Evolutionary conservation across 805 yeast species (phyloP), one percentile per base, ranked within the genome.

Genomic region (Saturnispora sanitii): DNA sequence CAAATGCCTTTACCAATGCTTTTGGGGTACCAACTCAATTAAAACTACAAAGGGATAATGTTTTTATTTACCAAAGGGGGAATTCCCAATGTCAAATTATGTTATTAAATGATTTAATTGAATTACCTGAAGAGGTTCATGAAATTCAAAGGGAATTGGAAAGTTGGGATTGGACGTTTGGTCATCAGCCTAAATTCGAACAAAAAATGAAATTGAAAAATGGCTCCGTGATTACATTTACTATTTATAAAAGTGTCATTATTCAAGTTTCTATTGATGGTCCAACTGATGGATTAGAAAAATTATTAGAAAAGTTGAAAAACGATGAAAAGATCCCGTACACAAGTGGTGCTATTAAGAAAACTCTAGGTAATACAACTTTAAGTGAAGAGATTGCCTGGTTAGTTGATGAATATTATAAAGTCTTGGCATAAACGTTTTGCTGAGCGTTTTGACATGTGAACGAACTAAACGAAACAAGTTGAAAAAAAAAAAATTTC

Each of bases 81-180:
- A 42, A 43, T 25, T 19, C 40, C 7, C 42, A 44, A 33, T 50
- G 52, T n/a, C 48, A 48, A 32, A 46, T 58, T 1, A 29, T 57
- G 22, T 49, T 49, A 18, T 18, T 62, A 3, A 58, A 57, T 18
- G 48, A 50, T 33, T 33, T 49, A 5, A 28, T 40, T 3, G 49
- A 52, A 4, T 40, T 62, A 9, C 66, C 66, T 0, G 16, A 49
- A 1, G 75, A 74, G 25, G 62, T 82, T 0, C 22, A 41, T 2
- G 51, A 64, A 3, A 61, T 64, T 1, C 65, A 67, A 25, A 43
- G 58, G 0, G 68, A 67, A 21, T 60, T 85, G 16, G 53, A 62
- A 33, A 58, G 67, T 17, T 81, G 92, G 82, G 64, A 72, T 2
- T 88, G 95, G 95, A 73, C 64, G 28, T 86, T 63, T 57, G 88